Evolutionary conservation across 2,329 filamentous ascomycete genomes (phyloP).

Genomic region (Chrysosporium queenslandicum): DNA sequence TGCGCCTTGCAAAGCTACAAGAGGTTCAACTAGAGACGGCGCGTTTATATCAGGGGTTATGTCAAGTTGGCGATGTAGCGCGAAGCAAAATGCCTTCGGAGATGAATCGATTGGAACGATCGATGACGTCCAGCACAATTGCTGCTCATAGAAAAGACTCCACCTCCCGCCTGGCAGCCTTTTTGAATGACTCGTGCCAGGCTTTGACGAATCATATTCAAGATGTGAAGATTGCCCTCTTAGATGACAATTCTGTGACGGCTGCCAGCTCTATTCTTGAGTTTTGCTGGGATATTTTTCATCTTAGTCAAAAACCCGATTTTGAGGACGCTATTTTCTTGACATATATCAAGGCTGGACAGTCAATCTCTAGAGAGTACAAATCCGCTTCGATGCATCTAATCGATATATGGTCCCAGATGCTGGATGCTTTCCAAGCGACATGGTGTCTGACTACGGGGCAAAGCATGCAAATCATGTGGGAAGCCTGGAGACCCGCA

Average conservation of each 20-base stretch:
- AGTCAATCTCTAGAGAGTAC: conserved; percentile 28
- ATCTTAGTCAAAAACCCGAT: conserved; percentile 31
- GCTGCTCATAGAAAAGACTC: conserved; percentile 34
- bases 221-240: not conserved
- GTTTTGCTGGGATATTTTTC: conserved; percentile 43
- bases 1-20: conserved; percentile 28
- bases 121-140: conserved; percentile 33
- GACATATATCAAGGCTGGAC: conserved; percentile 41
- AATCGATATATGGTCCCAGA: conserved; percentile 22
- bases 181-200: conserved; percentile 32
- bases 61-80: conserved; percentile 26
- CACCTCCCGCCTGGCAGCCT: conserved; percentile 32
- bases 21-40: conserved; percentile 32
- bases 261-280: conserved; percentile 28
- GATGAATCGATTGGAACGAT: conserved; percentile 35
- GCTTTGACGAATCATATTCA: conserved; percentile 30
- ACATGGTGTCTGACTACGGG: conserved; percentile 66
- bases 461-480: conserved; percentile 68
- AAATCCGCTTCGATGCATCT: conserved; percentile 24
- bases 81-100: conserved; percentile 33
- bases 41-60: conserved; percentile 27
- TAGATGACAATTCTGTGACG: conserved; percentile 23
- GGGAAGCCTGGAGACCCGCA: conserved; percentile 59
- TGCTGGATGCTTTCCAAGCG: conserved; percentile 51
- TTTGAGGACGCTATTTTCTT: conserved; percentile 48